phyloP scores from a whole-genome alignment of 2,329 filamentous ascomycete species.

The Knufia fluminis region DNA sequence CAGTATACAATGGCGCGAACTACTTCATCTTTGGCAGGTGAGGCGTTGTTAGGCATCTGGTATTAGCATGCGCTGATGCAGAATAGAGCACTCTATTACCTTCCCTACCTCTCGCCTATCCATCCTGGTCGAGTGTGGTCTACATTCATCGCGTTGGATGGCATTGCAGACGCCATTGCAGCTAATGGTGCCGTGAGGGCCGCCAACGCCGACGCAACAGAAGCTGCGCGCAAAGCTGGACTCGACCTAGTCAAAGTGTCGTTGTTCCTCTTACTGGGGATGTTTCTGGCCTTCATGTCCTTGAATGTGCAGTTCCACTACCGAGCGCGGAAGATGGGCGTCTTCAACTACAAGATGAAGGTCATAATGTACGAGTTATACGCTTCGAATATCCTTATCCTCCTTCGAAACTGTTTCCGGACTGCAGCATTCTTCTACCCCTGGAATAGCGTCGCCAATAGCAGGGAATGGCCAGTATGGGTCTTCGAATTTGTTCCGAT shows the following conservation, averaged over 20 bases:
- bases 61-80: too few relatives aligned
- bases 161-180: slow-evolving; percentile 40
- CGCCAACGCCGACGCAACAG: slow-evolving; percentile 23
- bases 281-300: slow-evolving; percentile 41
- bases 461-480: slow-evolving; percentile 45
- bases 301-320: slow-evolving; percentile 40
- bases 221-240: slow-evolving; percentile 33
- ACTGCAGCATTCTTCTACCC: slow-evolving; percentile 41
- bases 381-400: slow-evolving; percentile 29
- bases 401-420: slow-evolving; percentile 43
- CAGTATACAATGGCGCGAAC: slow-evolving; percentile 32
- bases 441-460: slow-evolving; percentile 26
- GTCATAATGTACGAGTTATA: slow-evolving; percentile 36
- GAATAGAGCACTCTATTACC: slow-evolving; percentile 39
- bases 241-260: slow-evolving; percentile 41
- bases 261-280: slow-evolving; percentile 41
- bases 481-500: slow-evolving; percentile 46
- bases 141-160: slow-evolving; percentile 46
- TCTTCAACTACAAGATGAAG: slow-evolving; percentile 38
- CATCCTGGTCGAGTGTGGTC: slow-evolving; percentile 52
- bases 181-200: slow-evolving; percentile 34
- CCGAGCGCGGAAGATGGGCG: slow-evolving; percentile 30
- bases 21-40: slow-evolving; percentile 33
- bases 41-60: too few relatives aligned
- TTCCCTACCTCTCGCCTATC: slow-evolving; percentile 41